Evolutionary conservation across 495 filamentous ascomycete genomes (phyloP).

Genomic region (Baudoinia panamericana): DNA sequence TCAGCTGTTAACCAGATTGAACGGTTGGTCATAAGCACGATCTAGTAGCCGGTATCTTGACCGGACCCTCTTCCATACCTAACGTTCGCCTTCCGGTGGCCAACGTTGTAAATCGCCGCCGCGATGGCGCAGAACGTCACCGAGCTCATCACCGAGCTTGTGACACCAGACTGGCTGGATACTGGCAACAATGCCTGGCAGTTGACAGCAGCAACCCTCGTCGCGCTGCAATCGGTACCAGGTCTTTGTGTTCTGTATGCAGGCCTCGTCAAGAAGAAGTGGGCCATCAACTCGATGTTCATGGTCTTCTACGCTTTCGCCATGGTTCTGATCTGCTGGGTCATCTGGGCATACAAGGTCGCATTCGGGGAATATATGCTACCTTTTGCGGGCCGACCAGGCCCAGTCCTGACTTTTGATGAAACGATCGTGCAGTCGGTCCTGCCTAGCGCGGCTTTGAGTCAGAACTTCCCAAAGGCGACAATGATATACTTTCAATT

Average conservation of each 20-base stretch:
- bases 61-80: background rate
- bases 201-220: constrained; percentile 41
- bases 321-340: constrained; percentile 41
- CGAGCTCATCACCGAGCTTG: background rate
- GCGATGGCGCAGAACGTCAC: constrained; percentile 1
- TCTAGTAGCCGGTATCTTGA: background rate
- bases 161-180: constrained; percentile 33
- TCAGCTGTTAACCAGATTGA: too few species aligned
- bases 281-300: constrained; percentile 39
- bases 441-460: constrained; percentile 33
- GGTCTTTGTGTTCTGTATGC: constrained; percentile 45
- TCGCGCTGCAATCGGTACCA: constrained; percentile 41
- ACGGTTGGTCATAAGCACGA: too few species aligned
- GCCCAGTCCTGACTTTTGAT: constrained; percentile 37
- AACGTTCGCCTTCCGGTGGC: too few species aligned
- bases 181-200: constrained; percentile 47
- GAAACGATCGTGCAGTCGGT: constrained; percentile 34
- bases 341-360: constrained; percentile 44
- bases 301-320: constrained; percentile 47
- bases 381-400: constrained; percentile 40
- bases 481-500: constrained; percentile 52
- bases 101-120: background rate
- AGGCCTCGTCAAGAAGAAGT: constrained; percentile 44
- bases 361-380: constrained; percentile 40
- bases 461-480: constrained; percentile 34